Base-by-base conservation (phyloP, 805 yeast species). In the Saccharomyces kudriavzevii region DNA sequence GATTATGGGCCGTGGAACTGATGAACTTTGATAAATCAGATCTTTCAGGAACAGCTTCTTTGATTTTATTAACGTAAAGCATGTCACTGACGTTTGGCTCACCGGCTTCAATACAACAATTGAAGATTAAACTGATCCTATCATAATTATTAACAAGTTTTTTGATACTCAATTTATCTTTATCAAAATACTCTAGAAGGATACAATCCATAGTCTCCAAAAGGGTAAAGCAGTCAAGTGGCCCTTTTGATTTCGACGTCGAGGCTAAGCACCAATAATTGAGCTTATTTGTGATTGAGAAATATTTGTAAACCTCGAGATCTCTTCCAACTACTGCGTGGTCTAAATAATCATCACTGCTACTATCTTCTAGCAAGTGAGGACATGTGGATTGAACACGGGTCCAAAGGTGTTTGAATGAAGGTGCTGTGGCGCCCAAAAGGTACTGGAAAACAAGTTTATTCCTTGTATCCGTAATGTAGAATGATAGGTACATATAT, bases 81-180 rank as follows among this genome's bases (percentile, higher is more conserved):
- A 82, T 74, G 58, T 90, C 96, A 0, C 89, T 82, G 48, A 80
- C 73, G 57, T 79, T 80, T 2, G 97, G 96, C 31, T 77, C 75
- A 3, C 92, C 91, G 43, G 81, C 84, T 60, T 89, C 96, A 13
- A 90, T 64, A 82, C 88, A 81, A 63, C 87, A 94, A 62, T 83
- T 85, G 56, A 91, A 70, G 40, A 92, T 69, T 60, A 89, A 73
- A 30, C 86, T 77, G 47, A 90, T 69, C 1, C 87, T 81, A 62
- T 89, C 95, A 58, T 77, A 78, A 63, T 89, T 85, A 47, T 85
- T 79, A 52, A 79, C 84, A 10, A 94, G 70, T 58, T 83, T 85
- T 26, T 78, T 64, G 1, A 80, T 68, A 2, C 81, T 76, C 29
- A 90, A 64, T 1, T 83, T 83, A 2, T 67, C 60, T 35, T 69